These are phyloP conservation scores for Trypanosoma conorhini DNA, from an alignment of 208 protist genomes.

Conservation along the genomic window DNA sequence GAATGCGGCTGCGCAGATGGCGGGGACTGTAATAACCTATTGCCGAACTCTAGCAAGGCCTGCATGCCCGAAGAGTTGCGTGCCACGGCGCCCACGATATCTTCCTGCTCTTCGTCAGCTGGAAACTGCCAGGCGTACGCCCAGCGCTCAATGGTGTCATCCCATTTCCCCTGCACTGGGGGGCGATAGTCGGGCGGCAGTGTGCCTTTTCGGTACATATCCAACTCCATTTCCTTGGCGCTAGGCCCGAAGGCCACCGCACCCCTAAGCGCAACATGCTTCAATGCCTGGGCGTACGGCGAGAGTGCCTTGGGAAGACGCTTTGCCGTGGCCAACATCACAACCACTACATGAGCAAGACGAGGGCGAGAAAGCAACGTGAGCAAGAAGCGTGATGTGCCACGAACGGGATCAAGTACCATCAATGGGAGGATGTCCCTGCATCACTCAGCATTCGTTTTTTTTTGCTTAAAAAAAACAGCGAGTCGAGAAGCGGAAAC, in stretches of 20 bases:
- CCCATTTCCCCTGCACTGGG: conserved; percentile 85
- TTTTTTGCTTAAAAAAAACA: conserved; percentile 1
- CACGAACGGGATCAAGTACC: neutral
- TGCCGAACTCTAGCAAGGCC: conserved; percentile 61
- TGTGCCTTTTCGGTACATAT: conserved; percentile 72
- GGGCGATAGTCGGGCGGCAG: conserved; percentile 86
- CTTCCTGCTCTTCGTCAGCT: conserved; percentile 74
- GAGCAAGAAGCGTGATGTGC: conserved; percentile 7
- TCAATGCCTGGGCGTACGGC: conserved; percentile 87
- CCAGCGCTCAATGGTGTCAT: conserved; percentile 92
- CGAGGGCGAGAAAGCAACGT: conserved; percentile 22
- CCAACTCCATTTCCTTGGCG: conserved; percentile 82
- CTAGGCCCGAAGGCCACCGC: conserved; percentile 71
- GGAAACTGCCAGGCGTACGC: conserved; percentile 92
- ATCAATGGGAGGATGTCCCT: neutral
- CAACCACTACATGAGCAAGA: conserved; percentile 16
- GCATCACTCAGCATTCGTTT: neutral
- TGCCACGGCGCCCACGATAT: conserved; percentile 46
- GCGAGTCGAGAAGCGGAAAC: too few relatives aligned
- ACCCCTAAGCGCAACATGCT: conserved; percentile 81
- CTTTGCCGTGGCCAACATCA: conserved; percentile 25
- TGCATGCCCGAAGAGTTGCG: conserved; percentile 59
- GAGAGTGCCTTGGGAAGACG: conserved; percentile 64
- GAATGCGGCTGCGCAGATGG: conserved; percentile 40
- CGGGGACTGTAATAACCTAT: conserved; percentile 39